Evolutionary conservation across 169 alveolate species (phyloP).

Genomic region (Eimeria maxima): DNA sequence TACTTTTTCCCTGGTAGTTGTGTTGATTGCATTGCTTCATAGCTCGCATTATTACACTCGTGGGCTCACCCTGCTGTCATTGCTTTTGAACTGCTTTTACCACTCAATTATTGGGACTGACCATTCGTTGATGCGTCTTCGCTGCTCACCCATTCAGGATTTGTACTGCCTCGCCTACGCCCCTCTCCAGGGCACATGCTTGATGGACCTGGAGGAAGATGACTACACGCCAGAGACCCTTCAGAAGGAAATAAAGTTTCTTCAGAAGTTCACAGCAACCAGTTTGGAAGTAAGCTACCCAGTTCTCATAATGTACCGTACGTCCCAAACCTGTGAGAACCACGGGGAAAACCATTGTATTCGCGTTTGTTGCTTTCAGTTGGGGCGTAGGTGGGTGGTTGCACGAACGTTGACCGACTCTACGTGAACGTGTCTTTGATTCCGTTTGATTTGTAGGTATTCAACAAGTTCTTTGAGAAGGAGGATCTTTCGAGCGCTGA

Average conservation of each 20-base stretch:
- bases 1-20: background rate
- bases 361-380: background rate
- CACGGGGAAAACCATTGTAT: background rate
- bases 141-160: slow-evolving; percentile 37
- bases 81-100: background rate
- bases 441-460: background rate
- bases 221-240: slow-evolving; percentile 71
- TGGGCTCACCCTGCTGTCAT: background rate
- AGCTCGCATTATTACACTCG: background rate
- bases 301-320: background rate
- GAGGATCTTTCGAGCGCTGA: slow-evolving; percentile 57
- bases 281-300: slow-evolving; percentile 26
- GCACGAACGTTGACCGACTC: background rate
- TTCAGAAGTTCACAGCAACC: slow-evolving; percentile 40
- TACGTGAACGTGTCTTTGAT: background rate
- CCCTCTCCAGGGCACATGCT: slow-evolving; percentile 82
- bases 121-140: background rate
- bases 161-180: slow-evolving; percentile 82
- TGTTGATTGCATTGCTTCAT: background rate
- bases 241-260: slow-evolving; percentile 69
- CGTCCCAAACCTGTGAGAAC: too few species aligned
- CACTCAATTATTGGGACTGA: background rate
- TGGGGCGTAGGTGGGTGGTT: background rate
- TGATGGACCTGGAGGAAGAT: slow-evolving; percentile 68
- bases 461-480: slow-evolving; percentile 69